Conservation (phyloP, 1,284 basidiomycete species). For the Ceratobasidium theobromae region DNA sequence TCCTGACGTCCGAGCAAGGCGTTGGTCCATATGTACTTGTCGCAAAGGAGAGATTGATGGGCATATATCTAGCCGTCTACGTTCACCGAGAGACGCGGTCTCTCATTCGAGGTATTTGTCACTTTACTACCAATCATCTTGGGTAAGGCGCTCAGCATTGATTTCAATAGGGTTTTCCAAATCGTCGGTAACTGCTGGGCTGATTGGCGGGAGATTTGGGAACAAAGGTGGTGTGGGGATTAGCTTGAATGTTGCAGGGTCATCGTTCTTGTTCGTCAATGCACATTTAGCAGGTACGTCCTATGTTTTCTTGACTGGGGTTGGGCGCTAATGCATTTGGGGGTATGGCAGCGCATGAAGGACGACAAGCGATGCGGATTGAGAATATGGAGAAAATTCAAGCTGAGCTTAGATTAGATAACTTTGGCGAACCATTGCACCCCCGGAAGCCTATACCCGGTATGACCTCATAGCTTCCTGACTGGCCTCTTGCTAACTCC, state of each 20-base stretch:
- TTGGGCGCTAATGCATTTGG: neutral
- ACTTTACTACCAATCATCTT: constrained; percentile 35
- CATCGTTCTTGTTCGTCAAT: constrained; percentile 80
- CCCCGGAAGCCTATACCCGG: constrained; percentile 67
- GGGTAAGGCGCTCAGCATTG: neutral
- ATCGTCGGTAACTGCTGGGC: constrained; percentile 73
- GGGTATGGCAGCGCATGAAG: constrained; percentile 71
- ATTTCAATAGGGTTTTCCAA: constrained; percentile 57
- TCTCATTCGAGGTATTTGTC: constrained; percentile 61
- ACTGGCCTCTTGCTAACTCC: neutral
- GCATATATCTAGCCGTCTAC: constrained; percentile 75
- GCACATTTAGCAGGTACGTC: constrained; percentile 63
- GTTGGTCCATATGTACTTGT: constrained; percentile 74
- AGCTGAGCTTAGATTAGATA: constrained; percentile 44
- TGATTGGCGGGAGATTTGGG: constrained; percentile 84
- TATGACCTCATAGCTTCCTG: constrained; percentile 38
- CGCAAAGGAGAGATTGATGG: constrained; percentile 85
- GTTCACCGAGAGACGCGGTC: constrained; percentile 65
- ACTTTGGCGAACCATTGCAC: constrained; percentile 60
- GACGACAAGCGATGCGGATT: constrained; percentile 64
- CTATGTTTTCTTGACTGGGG: neutral
- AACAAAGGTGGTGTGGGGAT: constrained; percentile 87
- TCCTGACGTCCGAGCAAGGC: constrained; percentile 42
- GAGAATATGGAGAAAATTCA: constrained; percentile 70
- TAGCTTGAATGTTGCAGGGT: constrained; percentile 70